These are phyloP conservation scores for Phytophthora crassamura DNA, from an alignment of 352 stramenopile species.

Conservation along the genomic window DNA sequence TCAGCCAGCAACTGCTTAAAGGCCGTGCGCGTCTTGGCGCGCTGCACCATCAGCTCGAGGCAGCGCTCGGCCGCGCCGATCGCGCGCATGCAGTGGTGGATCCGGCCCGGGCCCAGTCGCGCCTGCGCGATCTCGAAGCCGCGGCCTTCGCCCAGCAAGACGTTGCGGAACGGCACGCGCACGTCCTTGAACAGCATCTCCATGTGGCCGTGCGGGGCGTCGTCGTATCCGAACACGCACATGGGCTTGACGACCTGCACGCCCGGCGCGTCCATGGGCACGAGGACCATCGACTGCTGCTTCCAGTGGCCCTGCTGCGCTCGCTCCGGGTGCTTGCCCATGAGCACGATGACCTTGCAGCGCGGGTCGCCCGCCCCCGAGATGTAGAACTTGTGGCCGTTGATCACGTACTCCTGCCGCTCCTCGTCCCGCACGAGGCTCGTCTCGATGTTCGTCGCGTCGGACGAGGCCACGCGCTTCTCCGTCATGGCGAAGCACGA, in stretches of 20 bases:
- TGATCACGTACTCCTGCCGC: constrained; percentile 92
- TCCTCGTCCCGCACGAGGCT: constrained; percentile 73
- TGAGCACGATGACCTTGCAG: constrained; percentile 92
- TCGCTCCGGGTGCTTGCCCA: constrained; percentile 66
- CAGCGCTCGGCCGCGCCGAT: constrained; percentile 92
- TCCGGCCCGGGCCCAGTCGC: constrained; percentile 95
- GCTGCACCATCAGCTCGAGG: constrained; percentile 85
- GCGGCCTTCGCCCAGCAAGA: constrained; percentile 82
- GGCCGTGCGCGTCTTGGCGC: constrained; percentile 93
- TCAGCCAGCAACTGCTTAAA: constrained; percentile 95
- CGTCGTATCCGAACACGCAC: constrained; percentile 97
- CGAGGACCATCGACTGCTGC: constrained; percentile 92
- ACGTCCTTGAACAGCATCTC: constrained; percentile 96
- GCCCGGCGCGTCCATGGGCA: constrained; percentile 91
- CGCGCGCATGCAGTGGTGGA: constrained; percentile 98
- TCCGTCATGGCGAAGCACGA: constrained; percentile 98
- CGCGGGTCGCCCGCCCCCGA: constrained; percentile 95
- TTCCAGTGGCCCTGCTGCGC: constrained; percentile 55
- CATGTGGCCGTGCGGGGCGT: constrained; percentile 96
- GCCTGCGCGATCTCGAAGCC: constrained; percentile 92
- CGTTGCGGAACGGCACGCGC: constrained; percentile 89
- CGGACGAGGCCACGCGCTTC: constrained; percentile 94
- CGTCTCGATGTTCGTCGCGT: constrained; percentile 96
- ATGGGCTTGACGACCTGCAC: constrained; percentile 92
- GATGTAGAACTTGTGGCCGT: constrained; percentile 97